Evolutionary conservation across 305 asterid genomes (phyloP).

Genomic region (Solanum hybrid): DNA sequence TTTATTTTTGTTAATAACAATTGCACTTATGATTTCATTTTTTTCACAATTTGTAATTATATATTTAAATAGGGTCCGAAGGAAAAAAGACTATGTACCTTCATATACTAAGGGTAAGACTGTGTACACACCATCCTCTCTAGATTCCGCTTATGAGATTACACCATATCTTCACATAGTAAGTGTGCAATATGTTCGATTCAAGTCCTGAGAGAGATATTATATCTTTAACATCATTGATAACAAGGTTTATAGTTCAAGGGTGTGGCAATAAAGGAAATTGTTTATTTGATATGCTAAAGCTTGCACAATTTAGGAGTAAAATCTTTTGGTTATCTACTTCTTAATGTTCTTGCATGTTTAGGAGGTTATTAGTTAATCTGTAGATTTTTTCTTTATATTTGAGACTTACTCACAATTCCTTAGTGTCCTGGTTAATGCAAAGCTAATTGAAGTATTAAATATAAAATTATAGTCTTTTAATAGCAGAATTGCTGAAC

Average conservation of each 20-base stretch:
- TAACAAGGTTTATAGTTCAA: background rate
- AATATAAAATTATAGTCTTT: background rate
- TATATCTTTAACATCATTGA: background rate
- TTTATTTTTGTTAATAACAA: too few species aligned
- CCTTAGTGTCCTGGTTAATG: background rate
- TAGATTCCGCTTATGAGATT: too few species aligned
- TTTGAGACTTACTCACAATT: background rate
- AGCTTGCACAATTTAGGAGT: background rate
- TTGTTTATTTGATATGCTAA: background rate
- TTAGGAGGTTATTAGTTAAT: background rate
- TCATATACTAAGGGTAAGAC: too few species aligned
- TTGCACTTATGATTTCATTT: too few species aligned
- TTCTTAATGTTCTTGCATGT: background rate
- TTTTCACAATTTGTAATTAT: too few species aligned
- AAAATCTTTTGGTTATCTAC: background rate
- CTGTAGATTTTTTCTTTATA: background rate
- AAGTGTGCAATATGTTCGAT: background rate
- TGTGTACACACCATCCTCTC: too few species aligned
- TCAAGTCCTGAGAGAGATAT: background rate
- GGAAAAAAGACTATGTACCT: too few species aligned
- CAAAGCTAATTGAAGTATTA: background rate
- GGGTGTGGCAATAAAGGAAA: background rate
- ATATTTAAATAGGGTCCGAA: too few species aligned
- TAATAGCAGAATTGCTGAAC: background rate
- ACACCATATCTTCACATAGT: too few species aligned